Evolutionary conservation across 1,139 yeast genomes (phyloP), one percentile per base, ranked within the genome.

Genomic region (Taiozyma sp.): DNA sequence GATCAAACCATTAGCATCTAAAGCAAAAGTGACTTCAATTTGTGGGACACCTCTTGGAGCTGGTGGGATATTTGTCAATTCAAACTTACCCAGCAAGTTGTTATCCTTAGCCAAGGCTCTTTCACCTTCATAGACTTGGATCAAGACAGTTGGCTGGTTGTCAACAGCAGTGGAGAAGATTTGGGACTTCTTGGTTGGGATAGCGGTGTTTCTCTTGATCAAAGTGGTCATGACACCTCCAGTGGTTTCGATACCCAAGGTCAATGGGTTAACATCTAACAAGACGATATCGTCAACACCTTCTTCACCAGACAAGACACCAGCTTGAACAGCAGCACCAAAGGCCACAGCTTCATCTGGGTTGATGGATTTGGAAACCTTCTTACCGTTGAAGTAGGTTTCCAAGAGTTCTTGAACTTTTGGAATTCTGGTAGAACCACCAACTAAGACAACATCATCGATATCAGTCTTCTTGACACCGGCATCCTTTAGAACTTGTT

Each of bases 31-130:
- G 64, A 89, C 96, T 79, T 89, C 96, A 67, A 89, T 88, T 79
- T 89, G 96, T 68, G 96, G 96, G 61, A 88, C 96, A 80, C 96
- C 96, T 79, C 93, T 89, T 74, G 96, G 96, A 54, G 96, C 96
- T 66, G 96, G 95, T 70, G 96, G 96, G 64, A 89, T 89, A 70
- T 96, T 96, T 65, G 92, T 79, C 70, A 89, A 83, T 73, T 91
- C 95, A 73, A 89, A 89, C 83, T 88, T 88, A 78, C 96, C 96
- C 70, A 89, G 86, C 74, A 87, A 76, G 83, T 88, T 89, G 87
- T 89, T 89, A 79, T 89, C 96, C 83, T 88, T 87, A 63, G 96
- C 88, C 75, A 84, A 81, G 68, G 92, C 89, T 79, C 96, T 87
- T 80, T 88, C 96, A 83, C 96, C 96, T 78, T 88, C 96, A 76